Evolutionary conservation across 352 stramenopile genomes (phyloP).

Genomic region (Phytopythium ostracodes): DNA sequence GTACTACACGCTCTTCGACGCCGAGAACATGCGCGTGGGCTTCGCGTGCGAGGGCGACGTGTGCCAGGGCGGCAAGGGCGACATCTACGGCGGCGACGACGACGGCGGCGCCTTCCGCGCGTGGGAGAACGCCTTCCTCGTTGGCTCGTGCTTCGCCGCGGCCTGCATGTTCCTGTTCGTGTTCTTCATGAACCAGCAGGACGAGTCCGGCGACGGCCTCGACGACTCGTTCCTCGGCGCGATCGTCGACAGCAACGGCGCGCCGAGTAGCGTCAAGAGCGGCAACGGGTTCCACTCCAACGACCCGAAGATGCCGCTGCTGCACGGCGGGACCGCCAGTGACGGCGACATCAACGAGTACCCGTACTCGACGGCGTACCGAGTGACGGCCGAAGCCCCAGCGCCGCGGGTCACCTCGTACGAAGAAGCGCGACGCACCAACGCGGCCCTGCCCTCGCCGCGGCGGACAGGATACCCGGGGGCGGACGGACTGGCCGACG

Average conservation of each 20-base stretch:
- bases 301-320: constrained; percentile 61
- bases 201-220: constrained; percentile 23
- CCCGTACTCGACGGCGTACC: constrained; percentile 16
- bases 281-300: constrained; percentile 21
- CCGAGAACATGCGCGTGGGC: constrained; percentile 81
- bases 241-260: constrained; percentile 17
- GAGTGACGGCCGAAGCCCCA: constrained; percentile 15
- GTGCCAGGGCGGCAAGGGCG: constrained; percentile 67
- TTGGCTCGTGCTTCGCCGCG: constrained; percentile 66
- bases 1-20: constrained; percentile 91
- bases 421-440: constrained; percentile 49
- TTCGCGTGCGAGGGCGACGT: constrained; percentile 83
- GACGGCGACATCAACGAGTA: constrained; percentile 19
- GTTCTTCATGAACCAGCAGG: constrained; percentile 78
- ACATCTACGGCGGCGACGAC: constrained; percentile 48
- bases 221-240: constrained; percentile 22
- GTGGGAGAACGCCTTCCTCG: constrained; percentile 63
- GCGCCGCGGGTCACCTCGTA: constrained; percentile 39
- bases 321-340: constrained; percentile 25
- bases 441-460: constrained; percentile 38
- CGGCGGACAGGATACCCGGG: constrained; percentile 7
- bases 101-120: constrained; percentile 38
- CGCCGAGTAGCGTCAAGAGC: constrained; percentile 6
- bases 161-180: constrained; percentile 79
- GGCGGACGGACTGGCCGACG: background rate